A percentile compares a stretch with the other conserved stretches of the same genome.
Evolutionary conservation across 768 basidiomycete species (phyloP).

Genomic region (Tricholoma sp.): DNA sequence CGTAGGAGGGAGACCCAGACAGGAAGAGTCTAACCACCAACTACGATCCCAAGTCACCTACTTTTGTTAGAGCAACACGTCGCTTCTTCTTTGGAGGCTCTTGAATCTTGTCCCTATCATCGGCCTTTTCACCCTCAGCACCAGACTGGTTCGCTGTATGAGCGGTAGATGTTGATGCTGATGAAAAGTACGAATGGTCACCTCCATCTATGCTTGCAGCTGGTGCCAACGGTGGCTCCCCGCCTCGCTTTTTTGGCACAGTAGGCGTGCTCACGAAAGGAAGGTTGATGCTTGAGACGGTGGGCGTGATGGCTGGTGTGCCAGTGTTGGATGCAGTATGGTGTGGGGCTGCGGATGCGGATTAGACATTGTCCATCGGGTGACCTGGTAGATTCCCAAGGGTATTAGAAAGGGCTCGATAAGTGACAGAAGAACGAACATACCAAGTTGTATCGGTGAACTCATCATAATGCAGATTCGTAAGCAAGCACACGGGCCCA

Average conservation of each 20-base stretch:
- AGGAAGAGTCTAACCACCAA: too few relatives aligned
- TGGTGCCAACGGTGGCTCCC: constrained; percentile 44
- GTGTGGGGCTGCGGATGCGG: constrained; percentile 85
- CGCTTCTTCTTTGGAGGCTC: too few relatives aligned
- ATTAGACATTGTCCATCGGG: constrained; percentile 92
- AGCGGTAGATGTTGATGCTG: constrained; percentile 16
- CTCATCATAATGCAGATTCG: constrained; percentile 96
- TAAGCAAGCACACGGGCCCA: too few relatives aligned
- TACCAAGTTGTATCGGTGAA: constrained; percentile 97
- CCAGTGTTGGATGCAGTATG: too few relatives aligned
- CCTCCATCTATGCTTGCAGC: constrained; percentile 45
- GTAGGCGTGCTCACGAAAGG: constrained; percentile 50
- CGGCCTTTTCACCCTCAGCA: constrained; percentile 14
- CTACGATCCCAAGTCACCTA: too few relatives aligned
- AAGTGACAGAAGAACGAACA: constrained; percentile 18
- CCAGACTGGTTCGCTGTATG: constrained; percentile 3
- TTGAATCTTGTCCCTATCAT: constrained; percentile 18
- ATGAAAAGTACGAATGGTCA: constrained; percentile 16
- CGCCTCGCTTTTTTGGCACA: constrained; percentile 33
- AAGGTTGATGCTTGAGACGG: too few relatives aligned
- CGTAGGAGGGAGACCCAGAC: too few relatives aligned
- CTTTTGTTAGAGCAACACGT: too few relatives aligned
- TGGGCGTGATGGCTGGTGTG: too few relatives aligned
- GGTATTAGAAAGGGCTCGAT: not conserved
- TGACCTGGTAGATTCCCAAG: constrained; percentile 54